Conservation (phyloP, 1,284 basidiomycete genomes). For the Microbotryum silenes-acaulis region DNA sequence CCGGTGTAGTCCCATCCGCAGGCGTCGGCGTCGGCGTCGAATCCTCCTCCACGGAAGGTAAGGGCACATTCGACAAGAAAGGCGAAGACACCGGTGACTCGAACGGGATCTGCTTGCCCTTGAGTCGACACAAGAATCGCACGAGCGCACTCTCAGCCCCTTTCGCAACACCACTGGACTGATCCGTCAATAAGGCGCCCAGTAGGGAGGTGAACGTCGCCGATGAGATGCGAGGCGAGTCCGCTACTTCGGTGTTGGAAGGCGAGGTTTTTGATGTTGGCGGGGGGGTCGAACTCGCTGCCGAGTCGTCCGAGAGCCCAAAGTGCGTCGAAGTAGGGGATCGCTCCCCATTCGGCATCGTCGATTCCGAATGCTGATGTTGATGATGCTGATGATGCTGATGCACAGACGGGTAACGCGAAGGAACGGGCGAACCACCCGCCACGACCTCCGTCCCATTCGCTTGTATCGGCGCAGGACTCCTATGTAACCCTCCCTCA, state of each 20-base stretch:
- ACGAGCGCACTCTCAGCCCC: slow-evolving; percentile 25
- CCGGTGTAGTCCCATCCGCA: too few relatives aligned
- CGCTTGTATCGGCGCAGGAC: too few relatives aligned
- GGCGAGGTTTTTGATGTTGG: slow-evolving; percentile 24
- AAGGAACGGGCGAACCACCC: slow-evolving; percentile 11
- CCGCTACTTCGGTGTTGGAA: slow-evolving; percentile 27
- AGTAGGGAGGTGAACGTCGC: slow-evolving; percentile 86
- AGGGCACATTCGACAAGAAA: background rate
- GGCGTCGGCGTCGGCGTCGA: background rate
- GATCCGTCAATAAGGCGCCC: slow-evolving; percentile 60
- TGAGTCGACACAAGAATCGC: slow-evolving; percentile 30
- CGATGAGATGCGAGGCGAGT: slow-evolving; percentile 56
- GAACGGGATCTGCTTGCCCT: slow-evolving; percentile 9
- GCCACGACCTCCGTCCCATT: too few relatives aligned
- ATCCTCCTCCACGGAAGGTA: too few relatives aligned
- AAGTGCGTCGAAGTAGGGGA: slow-evolving; percentile 11
- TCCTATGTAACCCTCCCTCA: background rate
- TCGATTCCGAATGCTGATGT: background rate
- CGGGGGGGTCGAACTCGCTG: slow-evolving; percentile 9
- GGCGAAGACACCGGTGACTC: slow-evolving; percentile 8
- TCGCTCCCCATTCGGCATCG: slow-evolving; percentile 4
- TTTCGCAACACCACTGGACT: slow-evolving; percentile 23
- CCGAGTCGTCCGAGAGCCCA: slow-evolving; percentile 10
- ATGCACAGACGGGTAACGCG: background rate
- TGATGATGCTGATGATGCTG: slow-evolving; percentile 1